Conservation (phyloP, 495 filamentous ascomycete species). For the Neurospora intermedia region DNA sequence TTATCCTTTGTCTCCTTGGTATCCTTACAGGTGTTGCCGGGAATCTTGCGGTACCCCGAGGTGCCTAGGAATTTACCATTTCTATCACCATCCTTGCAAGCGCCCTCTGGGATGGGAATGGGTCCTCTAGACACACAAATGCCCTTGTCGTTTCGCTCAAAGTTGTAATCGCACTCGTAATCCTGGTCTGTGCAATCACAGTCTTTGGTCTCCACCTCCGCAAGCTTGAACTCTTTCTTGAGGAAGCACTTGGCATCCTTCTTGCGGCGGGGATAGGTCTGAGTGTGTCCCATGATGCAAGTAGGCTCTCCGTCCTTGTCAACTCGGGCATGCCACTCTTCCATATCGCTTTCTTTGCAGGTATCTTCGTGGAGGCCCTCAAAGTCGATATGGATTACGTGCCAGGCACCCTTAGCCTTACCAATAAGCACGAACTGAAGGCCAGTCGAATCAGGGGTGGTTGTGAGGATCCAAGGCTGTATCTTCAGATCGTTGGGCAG, state of each 20-base stretch:
- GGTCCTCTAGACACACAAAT: slow-evolving; percentile 45
- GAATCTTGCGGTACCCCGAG: slow-evolving; percentile 86
- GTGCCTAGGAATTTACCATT: slow-evolving; percentile 65
- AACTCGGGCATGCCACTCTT: slow-evolving; percentile 74
- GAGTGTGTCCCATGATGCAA: slow-evolving; percentile 91
- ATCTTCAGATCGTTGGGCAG: slow-evolving; percentile 52
- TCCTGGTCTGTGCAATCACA: slow-evolving; percentile 76
- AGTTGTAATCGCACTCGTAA: slow-evolving; percentile 94
- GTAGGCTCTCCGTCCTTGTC: slow-evolving; percentile 70
- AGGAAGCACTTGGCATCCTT: slow-evolving; percentile 81
- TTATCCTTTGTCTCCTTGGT: slow-evolving; percentile 42
- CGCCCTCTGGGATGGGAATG: slow-evolving; percentile 47
- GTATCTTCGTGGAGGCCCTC: slow-evolving; percentile 66
- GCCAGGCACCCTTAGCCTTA: slow-evolving; percentile 33
- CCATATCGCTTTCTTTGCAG: slow-evolving; percentile 72
- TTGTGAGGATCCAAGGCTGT: slow-evolving; percentile 62
- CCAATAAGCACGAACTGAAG: slow-evolving; percentile 76
- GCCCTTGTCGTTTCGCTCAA: slow-evolving; percentile 45
- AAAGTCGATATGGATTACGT: slow-evolving; percentile 72
- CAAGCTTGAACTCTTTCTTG: slow-evolving; percentile 71
- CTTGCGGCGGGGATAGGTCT: slow-evolving; percentile 72
- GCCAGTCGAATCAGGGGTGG: slow-evolving; percentile 80
- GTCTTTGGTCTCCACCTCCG: slow-evolving; percentile 46
- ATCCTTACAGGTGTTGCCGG: slow-evolving; percentile 70
- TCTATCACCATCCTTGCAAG: slow-evolving; percentile 51